Evolutionary conservation across 352 stramenopile genomes (phyloP).

Genomic region (Thraustotheca clavata): DNA sequence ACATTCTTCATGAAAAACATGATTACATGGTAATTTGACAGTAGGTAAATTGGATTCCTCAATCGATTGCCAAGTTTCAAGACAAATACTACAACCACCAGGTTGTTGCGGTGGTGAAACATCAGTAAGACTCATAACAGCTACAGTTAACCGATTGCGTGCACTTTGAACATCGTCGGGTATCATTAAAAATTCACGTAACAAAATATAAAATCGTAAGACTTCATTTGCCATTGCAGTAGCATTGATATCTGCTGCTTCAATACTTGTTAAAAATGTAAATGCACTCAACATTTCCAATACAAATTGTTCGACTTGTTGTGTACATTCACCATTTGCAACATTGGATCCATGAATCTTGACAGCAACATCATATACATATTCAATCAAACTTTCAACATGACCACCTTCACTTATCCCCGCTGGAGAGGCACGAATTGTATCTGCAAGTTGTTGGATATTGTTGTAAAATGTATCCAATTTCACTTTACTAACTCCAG

Average conservation of each 20-base stretch:
- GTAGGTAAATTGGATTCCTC: conserved; percentile 72
- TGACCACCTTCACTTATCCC: conserved; percentile 4
- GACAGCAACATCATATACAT: background rate
- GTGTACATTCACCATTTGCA: background rate
- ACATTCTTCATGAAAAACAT: conserved; percentile 82
- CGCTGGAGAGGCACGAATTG: background rate
- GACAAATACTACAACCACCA: conserved; percentile 77
- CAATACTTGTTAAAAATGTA: conserved; percentile 6
- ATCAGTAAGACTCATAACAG: conserved; percentile 13
- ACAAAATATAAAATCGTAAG: conserved; percentile 14
- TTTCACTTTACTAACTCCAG: conserved; percentile 14
- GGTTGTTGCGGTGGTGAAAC: conserved; percentile 37
- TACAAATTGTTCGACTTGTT: conserved; percentile 4
- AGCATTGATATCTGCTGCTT: background rate
- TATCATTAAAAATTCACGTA: conserved; percentile 19
- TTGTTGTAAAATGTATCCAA: background rate
- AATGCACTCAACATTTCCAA: background rate
- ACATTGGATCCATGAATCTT: background rate
- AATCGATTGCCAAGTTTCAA: conserved; percentile 62
- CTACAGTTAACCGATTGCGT: conserved; percentile 6
- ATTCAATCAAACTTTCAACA: background rate
- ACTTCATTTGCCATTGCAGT: conserved; percentile 10
- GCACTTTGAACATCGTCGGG: conserved; percentile 15
- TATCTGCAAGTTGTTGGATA: background rate
- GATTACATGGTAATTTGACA: conserved; percentile 72